Evolutionary conservation across 805 yeast species (phyloP).

Genomic region (Wickerhamiella kazuoi): DNA sequence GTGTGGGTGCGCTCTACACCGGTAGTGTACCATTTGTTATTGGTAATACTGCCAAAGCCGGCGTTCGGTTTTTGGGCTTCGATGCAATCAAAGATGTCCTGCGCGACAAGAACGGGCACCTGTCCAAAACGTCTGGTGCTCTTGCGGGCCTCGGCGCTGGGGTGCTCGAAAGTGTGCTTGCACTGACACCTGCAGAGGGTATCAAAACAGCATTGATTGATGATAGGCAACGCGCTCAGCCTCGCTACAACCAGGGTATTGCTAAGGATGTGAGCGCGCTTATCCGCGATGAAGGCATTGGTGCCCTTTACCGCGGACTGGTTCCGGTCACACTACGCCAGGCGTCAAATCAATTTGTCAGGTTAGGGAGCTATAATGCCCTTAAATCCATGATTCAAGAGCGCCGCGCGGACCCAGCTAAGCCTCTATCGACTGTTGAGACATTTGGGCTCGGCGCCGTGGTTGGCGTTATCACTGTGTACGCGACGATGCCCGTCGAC

Average conservation of each 20-base stretch:
- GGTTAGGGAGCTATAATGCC: constrained; percentile 82
- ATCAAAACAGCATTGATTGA: constrained; percentile 91
- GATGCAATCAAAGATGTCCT: constrained; percentile 66
- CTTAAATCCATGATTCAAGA: constrained; percentile 66
- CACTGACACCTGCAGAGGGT: constrained; percentile 94
- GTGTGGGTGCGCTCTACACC: constrained; percentile 61
- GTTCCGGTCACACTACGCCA: constrained; percentile 89
- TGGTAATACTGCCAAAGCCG: constrained; percentile 91
- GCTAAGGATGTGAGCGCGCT: constrained; percentile 46
- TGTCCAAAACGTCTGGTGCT: constrained; percentile 81
- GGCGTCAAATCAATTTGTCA: constrained; percentile 87
- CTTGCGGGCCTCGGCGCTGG: constrained; percentile 98
- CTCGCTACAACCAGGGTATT: constrained; percentile 47
- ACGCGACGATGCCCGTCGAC: constrained; percentile 86
- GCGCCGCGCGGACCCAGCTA: constrained; percentile 46
- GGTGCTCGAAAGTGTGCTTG: constrained; percentile 71
- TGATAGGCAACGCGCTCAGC: constrained; percentile 61
- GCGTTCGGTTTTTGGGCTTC: constrained; percentile 85
- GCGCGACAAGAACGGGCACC: constrained; percentile 68
- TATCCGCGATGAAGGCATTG: constrained; percentile 59
- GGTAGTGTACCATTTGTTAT: constrained; percentile 95
- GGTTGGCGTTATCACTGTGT: constrained; percentile 76
- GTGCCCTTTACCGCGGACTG: constrained; percentile 74
- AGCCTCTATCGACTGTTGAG: constrained; percentile 57
- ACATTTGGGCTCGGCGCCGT: constrained; percentile 82